Percentiles rank a stretch among this genome's conserved stretches.
Evolutionary conservation across 1,139 yeast genomes (phyloP).

Genomic region (Pneumocystis carinii): DNA sequence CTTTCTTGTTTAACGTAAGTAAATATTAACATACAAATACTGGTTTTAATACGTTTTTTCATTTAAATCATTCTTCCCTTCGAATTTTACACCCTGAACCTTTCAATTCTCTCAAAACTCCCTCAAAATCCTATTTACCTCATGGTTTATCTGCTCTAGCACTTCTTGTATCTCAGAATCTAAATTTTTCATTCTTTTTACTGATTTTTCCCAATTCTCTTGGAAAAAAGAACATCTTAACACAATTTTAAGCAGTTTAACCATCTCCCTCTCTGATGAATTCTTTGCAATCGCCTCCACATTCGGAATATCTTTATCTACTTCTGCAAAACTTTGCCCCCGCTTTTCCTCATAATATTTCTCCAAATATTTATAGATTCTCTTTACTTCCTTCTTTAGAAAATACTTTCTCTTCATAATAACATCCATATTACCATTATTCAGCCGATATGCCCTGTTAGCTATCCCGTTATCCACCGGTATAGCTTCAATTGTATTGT

Average conservation of each 20-base stretch:
- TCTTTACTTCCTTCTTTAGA: neutral
- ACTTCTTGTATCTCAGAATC: neutral
- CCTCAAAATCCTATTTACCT: neutral
- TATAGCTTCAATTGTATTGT: neutral
- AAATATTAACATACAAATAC: neutral
- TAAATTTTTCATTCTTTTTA: neutral
- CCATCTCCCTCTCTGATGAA: neutral
- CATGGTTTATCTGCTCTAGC: neutral
- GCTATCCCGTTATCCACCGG: neutral
- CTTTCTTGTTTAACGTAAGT: neutral
- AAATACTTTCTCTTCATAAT: neutral
- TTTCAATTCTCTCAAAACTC: neutral
- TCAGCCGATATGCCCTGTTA: neutral
- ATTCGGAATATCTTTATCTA: neutral
- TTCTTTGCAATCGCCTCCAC: neutral
- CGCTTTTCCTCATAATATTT: neutral
- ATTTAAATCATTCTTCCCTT: neutral
- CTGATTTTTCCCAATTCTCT: neutral
- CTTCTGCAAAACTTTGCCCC: neutral
- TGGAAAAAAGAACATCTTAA: neutral
- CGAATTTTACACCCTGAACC: neutral
- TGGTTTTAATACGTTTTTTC: neutral
- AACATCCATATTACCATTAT: neutral
- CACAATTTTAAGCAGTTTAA: neutral
- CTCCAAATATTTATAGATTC: neutral